Conservation (phyloP, 108 stramenopile genomes). For the Cylindrotheca fusiformis region DNA sequence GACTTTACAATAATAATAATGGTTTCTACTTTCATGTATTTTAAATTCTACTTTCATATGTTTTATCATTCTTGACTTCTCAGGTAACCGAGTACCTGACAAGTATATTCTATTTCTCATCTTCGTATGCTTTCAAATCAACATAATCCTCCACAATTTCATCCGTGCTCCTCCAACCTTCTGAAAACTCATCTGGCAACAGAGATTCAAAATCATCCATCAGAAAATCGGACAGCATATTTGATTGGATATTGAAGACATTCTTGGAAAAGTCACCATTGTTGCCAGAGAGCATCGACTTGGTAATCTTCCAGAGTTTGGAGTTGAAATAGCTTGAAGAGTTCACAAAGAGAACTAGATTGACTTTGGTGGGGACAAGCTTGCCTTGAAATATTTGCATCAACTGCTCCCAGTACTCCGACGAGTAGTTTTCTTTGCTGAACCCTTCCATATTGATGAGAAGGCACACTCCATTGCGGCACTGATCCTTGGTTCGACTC, state of each 20-base stretch:
- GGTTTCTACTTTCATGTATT: too few relatives aligned
- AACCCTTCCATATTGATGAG: conserved; percentile 54
- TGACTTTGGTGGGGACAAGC: conserved; percentile 34
- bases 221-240: conserved; percentile 26
- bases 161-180: conserved; percentile 23
- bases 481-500: conserved; percentile 6
- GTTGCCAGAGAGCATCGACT: conserved; percentile 34
- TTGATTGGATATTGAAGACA: conserved; percentile 36
- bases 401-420: conserved; percentile 36
- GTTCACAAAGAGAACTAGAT: conserved; percentile 50
- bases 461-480: conserved; percentile 39
- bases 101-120: not conserved
- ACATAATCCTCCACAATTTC: conserved; percentile 32
- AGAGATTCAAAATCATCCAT: conserved; percentile 21
- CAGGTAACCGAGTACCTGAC: not conserved
- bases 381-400: conserved; percentile 45
- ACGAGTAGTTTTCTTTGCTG: conserved; percentile 42
- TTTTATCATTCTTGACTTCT: not conserved
- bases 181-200: conserved; percentile 47
- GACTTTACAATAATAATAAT: too few relatives aligned
- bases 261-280: conserved; percentile 33
- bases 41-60: too few relatives aligned
- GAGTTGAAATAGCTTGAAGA: conserved; percentile 46
- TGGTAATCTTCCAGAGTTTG: conserved; percentile 44
- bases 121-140: not conserved